Evolutionary conservation across 1,139 yeast genomes (phyloP), one percentile per base, ranked within the genome.

Genomic region (Meyerozyma guilliermondii): DNA sequence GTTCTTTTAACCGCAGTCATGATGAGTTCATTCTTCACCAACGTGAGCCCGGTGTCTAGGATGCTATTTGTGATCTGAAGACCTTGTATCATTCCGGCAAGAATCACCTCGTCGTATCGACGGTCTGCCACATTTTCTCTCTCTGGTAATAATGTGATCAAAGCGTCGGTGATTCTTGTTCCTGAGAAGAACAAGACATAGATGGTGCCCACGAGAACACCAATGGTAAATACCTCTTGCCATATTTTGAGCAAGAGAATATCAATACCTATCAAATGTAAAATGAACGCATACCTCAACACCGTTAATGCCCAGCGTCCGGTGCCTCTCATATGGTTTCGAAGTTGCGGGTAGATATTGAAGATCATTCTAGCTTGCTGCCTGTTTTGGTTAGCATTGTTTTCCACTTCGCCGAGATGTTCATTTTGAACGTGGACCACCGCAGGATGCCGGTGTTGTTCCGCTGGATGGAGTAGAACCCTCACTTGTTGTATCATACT

Each of bases 1-100:
- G 55, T 53, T 35, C 68, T 49, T 10, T 40, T 39, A 1, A 60
- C 58, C 1, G 52, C 50, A 27, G 49, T 46, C 5, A 38, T 39
- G n/a, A 62, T 49, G 6, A 62, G 35, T 18, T 50, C 55, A 18
- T 50, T 43, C 23, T 43, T 43, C 7, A 54, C 28, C 11, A 23
- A 22, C 18, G 11, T 20, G 11, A 39, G 13, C 8, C 44, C 31
- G 13, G 41, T 39, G n/a, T 41, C 38, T 17, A 50, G 38, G 13
- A 41, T 24, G 11, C 39, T 40, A 36, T 44, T 45, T 4, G 51
- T 50, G n/a, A 45, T 35, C 30, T 46, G 39, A 7, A 48, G 36
- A 8, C 42, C 34, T 10, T 29, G n/a, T 9, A 43, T 47, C 2
- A 40, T 17, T 18, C 13, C 13, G 4, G 28, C 28, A n/a, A 43